A percentile compares a stretch with the other conserved stretches of the same genome.
Conservation (phyloP, 139 green algal species). For the Chlorella sp. region DNA sequence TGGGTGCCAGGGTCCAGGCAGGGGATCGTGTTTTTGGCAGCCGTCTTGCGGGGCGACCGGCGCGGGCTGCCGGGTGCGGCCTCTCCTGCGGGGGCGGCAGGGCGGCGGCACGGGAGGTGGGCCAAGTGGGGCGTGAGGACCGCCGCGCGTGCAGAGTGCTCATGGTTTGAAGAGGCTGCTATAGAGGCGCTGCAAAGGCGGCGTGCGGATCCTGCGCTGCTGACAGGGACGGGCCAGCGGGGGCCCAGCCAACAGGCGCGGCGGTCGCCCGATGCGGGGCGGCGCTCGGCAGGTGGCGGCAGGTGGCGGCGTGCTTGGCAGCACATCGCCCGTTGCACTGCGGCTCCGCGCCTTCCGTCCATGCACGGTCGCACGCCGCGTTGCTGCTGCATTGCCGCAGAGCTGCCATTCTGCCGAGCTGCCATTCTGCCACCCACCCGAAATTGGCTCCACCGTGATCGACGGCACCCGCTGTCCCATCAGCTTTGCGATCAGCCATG, state of each 20-base stretch:
- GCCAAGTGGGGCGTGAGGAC: too few species aligned
- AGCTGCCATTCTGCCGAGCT: neutral
- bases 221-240: neutral
- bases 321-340: neutral
- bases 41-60: conserved; percentile 13
- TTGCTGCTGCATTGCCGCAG: neutral
- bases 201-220: neutral
- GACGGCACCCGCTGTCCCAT: conserved; percentile 12
- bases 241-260: neutral
- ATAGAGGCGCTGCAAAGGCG: too few species aligned
- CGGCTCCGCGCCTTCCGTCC: neutral
- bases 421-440: neutral
- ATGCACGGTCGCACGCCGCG: too few species aligned
- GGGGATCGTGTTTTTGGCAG: conserved; percentile 61
- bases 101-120: neutral
- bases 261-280: too few species aligned
- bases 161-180: too few species aligned
- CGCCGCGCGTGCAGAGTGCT: too few species aligned
- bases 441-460: conserved; percentile 13
- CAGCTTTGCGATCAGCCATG: neutral
- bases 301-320: too few species aligned
- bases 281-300: too few species aligned
- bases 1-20: conserved; percentile 93
- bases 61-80: neutral
- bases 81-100: neutral